phyloP scores from a whole-genome alignment of 1,284 basidiomycete species.

The Chalciporus sp. region DNA sequence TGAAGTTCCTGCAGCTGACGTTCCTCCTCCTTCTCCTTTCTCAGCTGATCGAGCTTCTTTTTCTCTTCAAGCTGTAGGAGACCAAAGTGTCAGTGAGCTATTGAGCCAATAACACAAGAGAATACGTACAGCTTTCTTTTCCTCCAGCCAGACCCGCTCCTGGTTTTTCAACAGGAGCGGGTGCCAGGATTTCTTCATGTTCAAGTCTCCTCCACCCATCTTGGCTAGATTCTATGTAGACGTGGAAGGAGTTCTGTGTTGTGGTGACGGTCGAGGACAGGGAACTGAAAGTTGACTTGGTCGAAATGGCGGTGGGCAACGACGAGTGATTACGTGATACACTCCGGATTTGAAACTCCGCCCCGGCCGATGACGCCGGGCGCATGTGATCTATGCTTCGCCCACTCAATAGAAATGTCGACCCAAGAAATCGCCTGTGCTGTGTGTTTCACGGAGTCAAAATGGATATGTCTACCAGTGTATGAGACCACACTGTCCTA shows the following conservation, averaged over 20 bases:
- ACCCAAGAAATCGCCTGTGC: no score
- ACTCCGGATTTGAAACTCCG: not conserved
- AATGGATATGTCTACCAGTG: no score
- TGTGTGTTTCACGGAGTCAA: no score
- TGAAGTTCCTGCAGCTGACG: slow-evolving; percentile 96
- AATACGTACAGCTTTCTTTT: slow-evolving; percentile 85
- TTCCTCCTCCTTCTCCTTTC: slow-evolving; percentile 97
- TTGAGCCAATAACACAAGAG: not conserved
- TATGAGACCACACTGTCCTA: no score
- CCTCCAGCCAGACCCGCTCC: slow-evolving; percentile 98
- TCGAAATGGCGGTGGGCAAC: no score
- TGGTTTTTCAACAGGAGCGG: slow-evolving; percentile 98
- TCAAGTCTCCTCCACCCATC: slow-evolving; percentile 94
- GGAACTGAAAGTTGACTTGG: not conserved
- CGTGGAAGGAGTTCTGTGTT: slow-evolving; percentile 9
- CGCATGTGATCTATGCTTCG: no score
- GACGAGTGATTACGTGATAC: slow-evolving; percentile 13
- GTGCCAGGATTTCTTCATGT: slow-evolving; percentile 99
- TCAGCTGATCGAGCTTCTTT: slow-evolving; percentile 95
- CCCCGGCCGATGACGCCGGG: no score
- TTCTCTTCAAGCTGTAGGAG: slow-evolving; percentile 85
- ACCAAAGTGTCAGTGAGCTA: slow-evolving; percentile 14
- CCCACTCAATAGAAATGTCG: not conserved
- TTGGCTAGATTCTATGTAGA: slow-evolving; percentile 46
- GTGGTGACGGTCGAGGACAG: slow-evolving; percentile 6